A percentile compares a stretch with the other conserved stretches of the same genome.
Evolutionary conservation across 208 protist genomes (phyloP).

Genomic region (Acanthamoeba culbertsoni): DNA sequence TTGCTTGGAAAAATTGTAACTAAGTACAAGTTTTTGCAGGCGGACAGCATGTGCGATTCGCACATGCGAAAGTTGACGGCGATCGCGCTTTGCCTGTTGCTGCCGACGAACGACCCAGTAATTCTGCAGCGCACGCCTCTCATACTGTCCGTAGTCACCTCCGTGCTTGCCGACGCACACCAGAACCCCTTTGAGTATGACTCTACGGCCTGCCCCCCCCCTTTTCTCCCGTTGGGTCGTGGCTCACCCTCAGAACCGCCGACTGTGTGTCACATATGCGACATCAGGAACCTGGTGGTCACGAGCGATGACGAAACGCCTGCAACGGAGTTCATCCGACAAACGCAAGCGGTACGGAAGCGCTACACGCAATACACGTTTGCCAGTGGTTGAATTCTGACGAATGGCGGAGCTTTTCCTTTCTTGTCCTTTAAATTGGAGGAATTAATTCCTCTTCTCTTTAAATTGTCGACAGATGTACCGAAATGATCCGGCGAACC

Average conservation of each 20-base stretch:
- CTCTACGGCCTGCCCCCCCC: neutral
- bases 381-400: neutral
- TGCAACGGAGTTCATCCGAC: slow-evolving; percentile 40
- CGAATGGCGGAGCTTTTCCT: neutral
- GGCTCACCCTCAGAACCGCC: too few species aligned
- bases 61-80: slow-evolving; percentile 59
- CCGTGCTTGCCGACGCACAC: neutral
- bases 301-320: neutral
- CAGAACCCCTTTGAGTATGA: neutral
- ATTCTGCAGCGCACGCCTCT: slow-evolving; percentile 1
- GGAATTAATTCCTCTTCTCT: too few species aligned
- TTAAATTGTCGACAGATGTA: slow-evolving; percentile 11
- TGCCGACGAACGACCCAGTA: slow-evolving; percentile 5
- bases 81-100: slow-evolving; percentile 13
- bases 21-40: neutral
- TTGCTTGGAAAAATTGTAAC: neutral
- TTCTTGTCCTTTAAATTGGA: too few species aligned
- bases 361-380: neutral
- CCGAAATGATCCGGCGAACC: neutral
- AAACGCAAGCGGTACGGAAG: slow-evolving; percentile 34
- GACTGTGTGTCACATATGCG: neutral
- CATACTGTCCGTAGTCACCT: slow-evolving; percentile 31
- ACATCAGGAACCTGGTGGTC: slow-evolving; percentile 1
- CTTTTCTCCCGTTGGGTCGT: too few species aligned
- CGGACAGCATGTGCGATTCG: slow-evolving; percentile 8